Base-by-base conservation (phyloP, 805 yeast species). In the Candida sithepensis region DNA sequence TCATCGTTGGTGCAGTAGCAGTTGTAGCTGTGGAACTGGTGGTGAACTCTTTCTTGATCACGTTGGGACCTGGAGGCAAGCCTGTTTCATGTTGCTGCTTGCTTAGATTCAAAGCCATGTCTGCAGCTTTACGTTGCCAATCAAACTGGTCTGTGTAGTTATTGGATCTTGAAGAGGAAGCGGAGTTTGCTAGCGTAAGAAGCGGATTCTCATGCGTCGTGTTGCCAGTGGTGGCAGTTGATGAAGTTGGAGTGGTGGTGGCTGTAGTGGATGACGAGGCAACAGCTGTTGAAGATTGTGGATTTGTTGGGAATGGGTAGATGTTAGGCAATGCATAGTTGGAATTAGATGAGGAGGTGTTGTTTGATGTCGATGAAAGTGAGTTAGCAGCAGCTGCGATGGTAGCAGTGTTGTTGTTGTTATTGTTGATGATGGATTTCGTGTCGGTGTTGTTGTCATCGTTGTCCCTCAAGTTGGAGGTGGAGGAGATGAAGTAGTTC, bases 121-220 rank as follows among this genome's bases (percentile, higher is more conserved):
- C 63, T 19, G 62, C 64, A 38, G 64, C 60, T 41, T 51, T 53
- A 18, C 63, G 45, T 10, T 56, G 53, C 63, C 63, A 60, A 19
- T 58, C 64, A 18, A 52, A 34, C 12, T 45, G 32, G 19, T 45
- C 32, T 32, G 33, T 34, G 2, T 26, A 13, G 2, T 20, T 9
- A 9, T 33, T n/a, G 22, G 39, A 13, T 12, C 23, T 30, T 23
- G 40, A 24, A 12, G 32, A 19, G 3, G 45, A 43, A 20, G 41
- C 65, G 2, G 67, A 63, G 40, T 64, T 61, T 9, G 67, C 67
- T 26, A 63, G 51, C 9, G 67, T 63, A 26, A 59, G 55, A 20
- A 64, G 47, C 3, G 67, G 67, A 45, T 63, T 64, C 4, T 53
- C 53, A 28, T 52, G 50, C 28, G 47, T 43, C 9, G 40, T 24